phyloP scores from a whole-genome alignment of 768 basidiomycete genomes.

The Kwoniella dendrophila region DNA sequence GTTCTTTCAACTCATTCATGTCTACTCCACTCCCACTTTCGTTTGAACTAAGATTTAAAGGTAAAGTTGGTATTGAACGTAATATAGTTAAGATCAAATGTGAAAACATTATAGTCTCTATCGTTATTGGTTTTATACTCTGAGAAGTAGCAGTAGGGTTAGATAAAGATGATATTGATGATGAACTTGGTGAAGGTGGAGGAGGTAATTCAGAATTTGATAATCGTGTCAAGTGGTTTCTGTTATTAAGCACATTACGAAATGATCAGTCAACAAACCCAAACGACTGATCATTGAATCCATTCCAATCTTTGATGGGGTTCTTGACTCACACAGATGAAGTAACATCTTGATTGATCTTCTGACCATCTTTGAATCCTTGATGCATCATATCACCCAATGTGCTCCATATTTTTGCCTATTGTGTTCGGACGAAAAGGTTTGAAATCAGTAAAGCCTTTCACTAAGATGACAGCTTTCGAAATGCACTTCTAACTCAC shows the following conservation, averaged over 20 bases:
- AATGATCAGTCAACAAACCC: neutral
- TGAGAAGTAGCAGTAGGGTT: conserved; percentile 22
- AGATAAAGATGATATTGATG: conserved; percentile 41
- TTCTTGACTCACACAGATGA: conserved; percentile 32
- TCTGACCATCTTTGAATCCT: conserved; percentile 22
- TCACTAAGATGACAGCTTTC: neutral
- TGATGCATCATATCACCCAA: conserved; percentile 36
- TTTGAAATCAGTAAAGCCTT: neutral
- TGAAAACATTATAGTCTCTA: conserved; percentile 41
- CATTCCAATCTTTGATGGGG: no score
- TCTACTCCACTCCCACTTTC: conserved; percentile 4
- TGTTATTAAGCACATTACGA: conserved; percentile 5
- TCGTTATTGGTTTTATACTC: conserved; percentile 26
- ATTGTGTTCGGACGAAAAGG: neutral
- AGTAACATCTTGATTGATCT: neutral
- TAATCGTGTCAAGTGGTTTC: conserved; percentile 36
- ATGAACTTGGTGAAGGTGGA: conserved; percentile 28
- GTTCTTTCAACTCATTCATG: conserved; percentile 44
- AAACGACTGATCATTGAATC: neutral
- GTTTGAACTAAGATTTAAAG: neutral
- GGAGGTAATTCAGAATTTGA: conserved; percentile 29
- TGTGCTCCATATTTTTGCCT: conserved; percentile 37
- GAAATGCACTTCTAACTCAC: conserved; percentile 15
- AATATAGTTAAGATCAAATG: conserved; percentile 39
- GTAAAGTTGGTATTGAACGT: neutral